phyloP scores from a whole-genome alignment of 768 basidiomycete genomes.

The Lactarius pseudohatsudake region DNA sequence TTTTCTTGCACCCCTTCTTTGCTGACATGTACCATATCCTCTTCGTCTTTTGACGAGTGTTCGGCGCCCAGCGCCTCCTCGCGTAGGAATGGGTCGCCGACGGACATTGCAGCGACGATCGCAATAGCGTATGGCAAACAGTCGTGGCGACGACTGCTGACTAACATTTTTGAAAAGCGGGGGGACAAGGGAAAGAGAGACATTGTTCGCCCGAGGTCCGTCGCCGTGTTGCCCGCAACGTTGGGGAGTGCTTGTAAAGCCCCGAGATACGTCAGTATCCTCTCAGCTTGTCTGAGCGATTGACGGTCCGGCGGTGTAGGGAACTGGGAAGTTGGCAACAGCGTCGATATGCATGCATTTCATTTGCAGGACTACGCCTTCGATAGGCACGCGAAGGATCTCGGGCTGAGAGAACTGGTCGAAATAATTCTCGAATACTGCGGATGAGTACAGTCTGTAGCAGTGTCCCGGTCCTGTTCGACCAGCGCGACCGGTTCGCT shows the following conservation, averaged over 20 bases:
- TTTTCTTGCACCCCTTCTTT: constrained; percentile 50
- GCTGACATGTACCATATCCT: constrained; percentile 45
- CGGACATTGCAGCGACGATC: constrained; percentile 86
- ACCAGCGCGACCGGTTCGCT: constrained; percentile 94
- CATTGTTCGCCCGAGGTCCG: constrained; percentile 90
- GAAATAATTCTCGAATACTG: constrained; percentile 92
- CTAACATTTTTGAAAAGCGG: constrained; percentile 93
- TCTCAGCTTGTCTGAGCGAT: constrained; percentile 79
- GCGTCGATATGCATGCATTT: constrained; percentile 98
- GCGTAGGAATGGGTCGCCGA: constrained; percentile 93
- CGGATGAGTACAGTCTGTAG: constrained; percentile 94
- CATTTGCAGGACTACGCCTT: constrained; percentile 97
- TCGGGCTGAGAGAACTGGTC: constrained; percentile 86
- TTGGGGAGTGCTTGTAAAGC: constrained; percentile 54
- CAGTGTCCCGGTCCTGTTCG: constrained; percentile 98
- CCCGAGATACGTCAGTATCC: constrained; percentile 74
- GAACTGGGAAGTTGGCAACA: constrained; percentile 96
- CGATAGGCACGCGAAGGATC: constrained; percentile 93
- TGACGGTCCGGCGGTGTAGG: constrained; percentile 89
- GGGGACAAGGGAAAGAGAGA: constrained; percentile 92
- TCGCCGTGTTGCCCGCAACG: constrained; percentile 62
- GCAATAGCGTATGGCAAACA: constrained; percentile 91
- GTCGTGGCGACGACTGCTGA: constrained; percentile 80
- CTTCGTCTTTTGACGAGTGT: constrained; percentile 42
- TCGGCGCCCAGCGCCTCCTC: constrained; percentile 63